Evolutionary conservation across 805 yeast genomes (phyloP), one percentile per base, ranked within the genome.

Genomic region (Lachancea cidri): DNA sequence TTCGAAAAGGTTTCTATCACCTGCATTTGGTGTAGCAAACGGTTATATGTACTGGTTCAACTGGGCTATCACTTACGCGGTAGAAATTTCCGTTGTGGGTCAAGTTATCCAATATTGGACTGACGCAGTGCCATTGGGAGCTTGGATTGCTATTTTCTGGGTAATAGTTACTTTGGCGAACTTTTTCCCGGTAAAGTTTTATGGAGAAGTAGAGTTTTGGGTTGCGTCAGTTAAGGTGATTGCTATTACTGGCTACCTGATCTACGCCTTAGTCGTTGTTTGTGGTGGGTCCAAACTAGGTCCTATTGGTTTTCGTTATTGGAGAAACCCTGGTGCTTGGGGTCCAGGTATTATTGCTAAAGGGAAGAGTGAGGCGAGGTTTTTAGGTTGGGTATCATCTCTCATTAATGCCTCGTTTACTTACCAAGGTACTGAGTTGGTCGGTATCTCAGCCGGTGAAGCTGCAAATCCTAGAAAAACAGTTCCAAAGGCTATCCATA

Each of bases 11-110:
- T 81, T 79, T 67, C 57, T 79, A 36, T 77, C 83, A 5, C 79
- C 78, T 11, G 75, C 86, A 5, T 62, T 78, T 35, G 87, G 86
- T 43, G 81, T 80, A 35, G 76, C 86, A 17, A 76, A 77, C 52
- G 83, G 83, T 43, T 79, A 81, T 71, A 70, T 73, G 66, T 81
- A 81, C 62, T 80, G 85, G 83, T 79, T 80, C 55, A 73, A 78
- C 35, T 81, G 85, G 85, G 81, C 84, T 40, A 75, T 78, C 48
- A 80, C 86, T 2, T 77, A 72, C 55, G 83, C 86, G 7, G 75
- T 74, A 42, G 82, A 76, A 58, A 59, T 76, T 33, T 72, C 80
- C 1, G 77, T 76, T 17, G 69, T 74, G 11, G 81, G 81, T 22
- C 79, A 74, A 54, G 70, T 77, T 35, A 69, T 76, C 42, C 55